Base-by-base conservation (phyloP, 83 land plant species). In the Larix sibirica region DNA sequence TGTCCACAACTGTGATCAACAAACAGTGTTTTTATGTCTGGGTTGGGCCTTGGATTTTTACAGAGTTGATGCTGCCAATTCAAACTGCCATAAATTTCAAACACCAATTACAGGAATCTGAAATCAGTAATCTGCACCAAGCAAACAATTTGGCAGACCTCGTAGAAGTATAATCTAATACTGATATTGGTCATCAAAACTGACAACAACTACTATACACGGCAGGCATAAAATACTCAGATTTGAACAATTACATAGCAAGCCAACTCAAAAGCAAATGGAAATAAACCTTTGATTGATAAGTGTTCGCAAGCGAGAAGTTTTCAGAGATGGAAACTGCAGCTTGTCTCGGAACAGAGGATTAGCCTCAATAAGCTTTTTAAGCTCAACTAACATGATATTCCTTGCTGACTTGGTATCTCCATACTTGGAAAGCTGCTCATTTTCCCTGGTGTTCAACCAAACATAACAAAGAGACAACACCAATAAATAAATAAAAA, bases 41-140 rank as follows among this genome's bases (percentile, higher is more conserved):
- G 99, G 75, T 93, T 96, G 67, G 99, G 93, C 75, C 94, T 90
- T 42, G 99, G 97, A 80, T 91, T 96, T 78, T 95, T 95, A 83
- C 98, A 96, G 20, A 96, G 95, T 81, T 96, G 99, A 84, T 96
- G 99, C 84, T 96, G 96, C 99, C 98, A 96, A 81, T 96, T 96
- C 80, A 96, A 91, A 85, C 98, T 96, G 94, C 82, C 80, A 79
- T 54, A 54, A 54, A 54, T 54, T 54, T 54, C 56, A 50, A 76
- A 10, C 31, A 47, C 79, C 31, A 50, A 50, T 4, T 4, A 17
- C 61, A 50, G 36, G 79, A 54, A 54, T 54, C 3, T 24, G 24
- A 54, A 76, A 76, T 76, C 18, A 50, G 61, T 76, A 54, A 76
- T 76, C 17, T 76, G 61, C 12, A 75, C 54, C 33, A 0, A 44